Evolutionary conservation across 805 yeast species (phyloP), one percentile per base, ranked within the genome.

Genomic region (Zygosaccharomyces pseudorouxii): DNA sequence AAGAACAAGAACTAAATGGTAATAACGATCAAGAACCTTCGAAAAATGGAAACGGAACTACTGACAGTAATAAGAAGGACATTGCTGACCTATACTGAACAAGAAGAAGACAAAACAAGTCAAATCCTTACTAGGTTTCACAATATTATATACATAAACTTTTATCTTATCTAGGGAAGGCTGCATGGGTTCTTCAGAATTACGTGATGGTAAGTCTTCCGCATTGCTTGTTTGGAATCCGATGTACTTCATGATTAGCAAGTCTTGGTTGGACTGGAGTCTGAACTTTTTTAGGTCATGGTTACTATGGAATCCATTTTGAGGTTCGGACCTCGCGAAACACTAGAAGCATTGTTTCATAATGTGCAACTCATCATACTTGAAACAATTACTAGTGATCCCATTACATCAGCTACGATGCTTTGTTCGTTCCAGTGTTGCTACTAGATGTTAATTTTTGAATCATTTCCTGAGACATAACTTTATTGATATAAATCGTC

Each of bases 51-150:
- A 42, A 14, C 11, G 37, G 37, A 33, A 33, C 37, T 16, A 16
- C 36, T 14, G 44, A 42, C 9, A 25, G 7, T 36, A 44, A 29
- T 25, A 44, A 49, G 37, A 48, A 50, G 36, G 49, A 51, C 28
- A 41, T 51, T 28, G 54, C 54, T 27, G 54, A 51, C 37, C 40
- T 51, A 1, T 51, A 51, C 49, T 51, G 19, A 33, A 9, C 10
- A 14, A 16, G 37, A 33, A 14, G 40, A 50, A 50, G 22, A 35
- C 20, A 19, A 20, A 44, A 28, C 14, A 42, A 18, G 11, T 31
- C 16, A 38, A 36, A 18, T 35, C 35, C 16, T 18, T 36, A 14
- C 16, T 11, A 22, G 40, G 35, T 29, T 29, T 29, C 44, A 41
- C 14, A 33, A 33, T 3, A 33, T 5, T 41, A 41, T 41, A 18